phyloP scores from a whole-genome alignment of 345 rosid genomes.

The Populus davidiana region DNA sequence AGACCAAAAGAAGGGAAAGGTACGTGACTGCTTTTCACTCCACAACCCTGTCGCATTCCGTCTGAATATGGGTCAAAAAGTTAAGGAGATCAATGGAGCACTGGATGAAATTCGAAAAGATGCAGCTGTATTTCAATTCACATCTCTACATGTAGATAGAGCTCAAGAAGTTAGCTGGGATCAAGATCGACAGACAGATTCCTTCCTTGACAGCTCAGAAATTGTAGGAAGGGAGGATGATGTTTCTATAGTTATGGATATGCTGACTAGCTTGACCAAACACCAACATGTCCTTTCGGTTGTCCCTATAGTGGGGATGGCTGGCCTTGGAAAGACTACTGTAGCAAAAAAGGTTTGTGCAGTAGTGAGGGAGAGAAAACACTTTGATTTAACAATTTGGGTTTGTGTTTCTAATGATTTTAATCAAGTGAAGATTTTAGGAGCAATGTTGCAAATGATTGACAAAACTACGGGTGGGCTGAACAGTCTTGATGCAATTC shows the following conservation, averaged over 20 bases:
- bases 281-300: neutral
- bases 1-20: neutral
- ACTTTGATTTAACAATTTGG: constrained; percentile 8
- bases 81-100: neutral
- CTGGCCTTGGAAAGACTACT: constrained; percentile 28
- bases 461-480: neutral
- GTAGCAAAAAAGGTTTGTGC: constrained; percentile 11
- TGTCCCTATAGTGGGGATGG: constrained; percentile 24
- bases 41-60: neutral
- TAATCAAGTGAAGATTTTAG: neutral
- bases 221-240: constrained; percentile 20
- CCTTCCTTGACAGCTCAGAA: neutral
- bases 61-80: neutral
- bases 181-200: neutral
- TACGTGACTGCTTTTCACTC: neutral
- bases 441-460: constrained; percentile 9
- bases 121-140: neutral
- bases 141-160: neutral
- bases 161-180: no score
- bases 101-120: neutral
- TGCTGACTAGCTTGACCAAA: neutral
- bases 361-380: neutral
- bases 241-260: neutral
- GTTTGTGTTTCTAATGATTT: constrained; percentile 18
- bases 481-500: neutral